Evolutionary conservation across 495 filamentous ascomycete species (phyloP), one percentile per base, ranked within the genome.

Genomic region (Hyaloscypha finlandica): DNA sequence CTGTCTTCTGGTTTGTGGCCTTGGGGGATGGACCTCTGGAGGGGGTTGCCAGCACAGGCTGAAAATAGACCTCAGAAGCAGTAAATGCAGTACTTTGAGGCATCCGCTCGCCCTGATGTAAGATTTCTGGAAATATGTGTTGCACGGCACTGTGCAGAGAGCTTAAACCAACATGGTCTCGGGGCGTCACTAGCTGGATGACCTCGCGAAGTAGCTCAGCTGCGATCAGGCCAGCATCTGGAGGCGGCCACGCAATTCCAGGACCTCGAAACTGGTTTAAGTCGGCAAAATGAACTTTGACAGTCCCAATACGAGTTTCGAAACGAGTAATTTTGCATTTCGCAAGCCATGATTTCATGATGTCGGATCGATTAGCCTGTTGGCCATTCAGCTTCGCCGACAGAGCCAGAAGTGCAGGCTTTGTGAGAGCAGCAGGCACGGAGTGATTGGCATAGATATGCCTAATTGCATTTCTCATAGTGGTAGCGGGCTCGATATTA

Each of bases 401-500:
- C 53, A 92, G 70, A 0, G 77, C 78, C 0, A 93, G 75, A 37
- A 97, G 83, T 6, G 89, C 85, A 1, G 81, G 78, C 51, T 86
- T 84, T 65, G 85, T 83, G 0, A 98, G 79, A 0, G 93, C 93
- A 8, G 75, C 75, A 0, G 94, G 94, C 14, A 98, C 78, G 9
- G 73, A 73, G 57, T 88, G 75, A 11, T 81, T 75, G 19, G 78
- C 77, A 51, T 86, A 79, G 52, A 97, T 75, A 62, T 87, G 77
- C 56, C 95, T 88, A 31, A 96, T 81, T 0, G 94, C 86, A 73
- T 98, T 99, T 56, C 95, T 84, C 42, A 80, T 78, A 0, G 95
- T 97, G 39, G 92, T 77, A 3, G 89, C 93, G 22, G 81, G 83
- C 73, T 97, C 91, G 45, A 83, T 75, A 72, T 99, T 99, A n/a